Evolutionary conservation across 768 basidiomycete genomes (phyloP), one percentile per base, ranked within the genome.

Genomic region (Lanmaoa rubissima): DNA sequence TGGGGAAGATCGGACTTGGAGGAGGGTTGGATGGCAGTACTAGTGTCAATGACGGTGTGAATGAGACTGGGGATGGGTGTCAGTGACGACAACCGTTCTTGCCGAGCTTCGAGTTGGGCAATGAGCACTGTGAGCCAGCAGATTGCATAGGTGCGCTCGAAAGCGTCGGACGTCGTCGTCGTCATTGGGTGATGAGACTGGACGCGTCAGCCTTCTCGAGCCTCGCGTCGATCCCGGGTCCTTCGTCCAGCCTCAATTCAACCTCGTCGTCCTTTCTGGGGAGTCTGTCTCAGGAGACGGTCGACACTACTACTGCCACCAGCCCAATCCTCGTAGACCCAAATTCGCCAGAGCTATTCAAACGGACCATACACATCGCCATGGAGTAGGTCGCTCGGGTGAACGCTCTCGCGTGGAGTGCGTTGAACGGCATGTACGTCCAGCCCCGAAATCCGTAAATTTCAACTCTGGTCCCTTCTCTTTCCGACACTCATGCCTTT

Each of bases 341-440:
- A 16, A 86, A 82, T 57, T 83, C 85, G 26, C 81, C 82, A 17
- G 83, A 81, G 28, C 54, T 77, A n/a, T 85, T 89, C 74, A 83
- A 82, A 58, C 80, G 82, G 49, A 84, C 83, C 65, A 57, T 85
- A 1, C 77, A 24, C 21, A 24, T 24, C 21, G 21, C 21, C 21
- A 24, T 24, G 21, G 21, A 24, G 21, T 24, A 76, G 41, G 76
- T 85, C 31, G 59, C 75, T 3, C 70, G 79, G 13, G 69, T 87
- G 2, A 80, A 83, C 58, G 66, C 67, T 2, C 69, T 82, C 2
- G 81, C 84, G 0, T 74, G 79, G 48, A 77, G 69, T 40, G 77
- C 80, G 10, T 63, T 84, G 28, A 67, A 72, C 14, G 79, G 79
- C 43, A 81, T 87, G 87, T 88, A 68, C 60, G 82, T 73, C 9